Conservation (phyloP, 2,329 filamentous ascomycete species). For the Zymoseptoria pseudotritici region DNA sequence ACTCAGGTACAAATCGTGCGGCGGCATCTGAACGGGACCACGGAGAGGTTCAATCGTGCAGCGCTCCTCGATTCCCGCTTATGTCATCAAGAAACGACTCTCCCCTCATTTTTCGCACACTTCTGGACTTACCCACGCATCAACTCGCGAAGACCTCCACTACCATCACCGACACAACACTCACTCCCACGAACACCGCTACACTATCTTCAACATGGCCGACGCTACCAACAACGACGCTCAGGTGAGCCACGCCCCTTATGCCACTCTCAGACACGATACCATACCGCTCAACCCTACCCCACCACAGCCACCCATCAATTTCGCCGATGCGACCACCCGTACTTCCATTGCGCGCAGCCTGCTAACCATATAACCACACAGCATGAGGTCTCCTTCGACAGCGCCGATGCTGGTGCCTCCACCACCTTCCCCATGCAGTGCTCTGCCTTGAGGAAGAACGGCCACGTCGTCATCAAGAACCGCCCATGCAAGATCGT, state of each 20-base stretch:
- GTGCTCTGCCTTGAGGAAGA: constrained; percentile 99
- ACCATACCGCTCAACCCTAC: background rate
- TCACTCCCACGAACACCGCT: constrained; percentile 26
- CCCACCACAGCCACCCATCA: background rate
- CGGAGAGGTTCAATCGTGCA: too few relatives aligned
- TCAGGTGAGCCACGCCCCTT: constrained; percentile 45
- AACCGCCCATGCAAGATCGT: constrained; percentile 99
- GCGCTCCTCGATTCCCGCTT: too few relatives aligned
- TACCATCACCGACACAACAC: constrained; percentile 16
- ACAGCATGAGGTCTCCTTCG: constrained; percentile 65
- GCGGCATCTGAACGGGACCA: too few relatives aligned
- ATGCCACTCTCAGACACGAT: background rate
- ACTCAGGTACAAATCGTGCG: too few relatives aligned
- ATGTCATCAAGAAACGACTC: too few relatives aligned
- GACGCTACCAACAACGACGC: constrained; percentile 45
- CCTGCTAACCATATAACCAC: background rate
- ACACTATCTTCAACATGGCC: constrained; percentile 51
- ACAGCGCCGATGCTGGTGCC: constrained; percentile 91
- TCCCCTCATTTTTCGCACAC: background rate
- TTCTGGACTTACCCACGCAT: too few relatives aligned
- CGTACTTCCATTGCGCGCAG: constrained; percentile 1
- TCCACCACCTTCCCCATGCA: constrained; percentile 95
- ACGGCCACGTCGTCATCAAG: constrained; percentile 98
- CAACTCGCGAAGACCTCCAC: too few relatives aligned
- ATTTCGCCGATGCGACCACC: background rate